Conservation (phyloP, 176 grass and related monocot genomes). For the Bothriochloa decipiens region DNA sequence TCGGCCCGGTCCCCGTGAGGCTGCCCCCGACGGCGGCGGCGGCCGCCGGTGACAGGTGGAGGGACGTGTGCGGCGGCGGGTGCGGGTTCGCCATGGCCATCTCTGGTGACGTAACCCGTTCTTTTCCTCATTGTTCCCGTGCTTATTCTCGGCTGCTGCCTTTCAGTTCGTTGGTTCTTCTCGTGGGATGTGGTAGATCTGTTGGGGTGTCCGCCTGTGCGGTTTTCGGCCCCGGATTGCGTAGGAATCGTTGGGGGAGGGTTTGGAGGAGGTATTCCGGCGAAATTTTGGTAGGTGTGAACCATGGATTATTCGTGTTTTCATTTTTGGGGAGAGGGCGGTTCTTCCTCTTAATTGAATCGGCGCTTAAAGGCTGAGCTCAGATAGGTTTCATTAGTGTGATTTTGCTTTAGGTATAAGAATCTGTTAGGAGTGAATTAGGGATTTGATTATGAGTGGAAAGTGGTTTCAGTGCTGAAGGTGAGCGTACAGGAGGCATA, state of each 20-base stretch:
- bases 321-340: neutral
- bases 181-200: conserved; percentile 42
- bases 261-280: neutral
- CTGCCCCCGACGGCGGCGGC: conserved; percentile 57
- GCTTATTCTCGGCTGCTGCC: conserved; percentile 20
- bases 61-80: conserved; percentile 86
- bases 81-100: conserved; percentile 98
- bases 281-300: neutral
- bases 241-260: neutral
- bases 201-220: neutral
- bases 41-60: conserved; percentile 67
- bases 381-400: neutral
- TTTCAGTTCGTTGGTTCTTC: neutral
- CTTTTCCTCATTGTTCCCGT: conserved; percentile 23
- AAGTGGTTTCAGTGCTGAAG: neutral
- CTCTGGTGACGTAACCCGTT: conserved; percentile 63
- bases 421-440: neutral
- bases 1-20: conserved; percentile 70
- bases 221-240: neutral
- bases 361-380: neutral
- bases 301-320: neutral
- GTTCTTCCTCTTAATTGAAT: neutral
- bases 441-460: conserved; percentile 7
- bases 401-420: neutral
- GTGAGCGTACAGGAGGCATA: neutral